A percentile compares a stretch with the other conserved stretches of the same genome.
These are phyloP conservation scores for Lentithecium fluviatile DNA, from an alignment of 495 filamentous ascomycete genomes.

Conservation along the genomic window DNA sequence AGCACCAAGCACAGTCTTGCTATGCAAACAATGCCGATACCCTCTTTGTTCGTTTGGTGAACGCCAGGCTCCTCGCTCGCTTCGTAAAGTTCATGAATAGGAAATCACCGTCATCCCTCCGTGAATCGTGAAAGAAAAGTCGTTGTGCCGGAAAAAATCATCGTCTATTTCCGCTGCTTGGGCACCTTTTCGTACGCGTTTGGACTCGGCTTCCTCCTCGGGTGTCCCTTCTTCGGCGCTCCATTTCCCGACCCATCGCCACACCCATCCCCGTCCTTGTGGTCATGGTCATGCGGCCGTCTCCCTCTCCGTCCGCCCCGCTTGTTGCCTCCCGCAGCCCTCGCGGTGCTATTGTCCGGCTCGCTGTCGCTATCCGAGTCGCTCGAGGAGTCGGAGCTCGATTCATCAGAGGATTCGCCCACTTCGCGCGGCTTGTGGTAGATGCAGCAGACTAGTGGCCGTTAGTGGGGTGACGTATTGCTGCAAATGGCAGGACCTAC, in stretches of 20 bases:
- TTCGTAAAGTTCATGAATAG: background rate
- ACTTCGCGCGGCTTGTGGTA: conserved; percentile 83
- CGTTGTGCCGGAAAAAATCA: background rate
- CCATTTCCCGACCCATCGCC: conserved; percentile 46
- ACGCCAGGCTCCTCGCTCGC: background rate
- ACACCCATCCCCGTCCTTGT: conserved; percentile 42
- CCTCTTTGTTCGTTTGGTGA: background rate
- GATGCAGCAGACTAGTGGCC: conserved; percentile 83
- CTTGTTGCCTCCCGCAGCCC: conserved; percentile 3
- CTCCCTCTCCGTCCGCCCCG: conserved; percentile 25
- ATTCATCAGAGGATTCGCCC: conserved; percentile 82
- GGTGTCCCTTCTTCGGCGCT: conserved; percentile 38
- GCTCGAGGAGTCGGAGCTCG: conserved; percentile 48
- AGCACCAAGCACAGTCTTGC: conserved; percentile 1
- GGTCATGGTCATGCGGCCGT: conserved; percentile 38
- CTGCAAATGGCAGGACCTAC: conserved; percentile 45
- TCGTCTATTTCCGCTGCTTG: conserved; percentile 42
- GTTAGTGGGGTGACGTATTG: conserved; percentile 6
- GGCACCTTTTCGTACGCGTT: conserved; percentile 97
- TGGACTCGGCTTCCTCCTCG: conserved; percentile 64
- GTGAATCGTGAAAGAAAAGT: background rate
- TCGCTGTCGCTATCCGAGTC: conserved; percentile 56
- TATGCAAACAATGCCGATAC: background rate
- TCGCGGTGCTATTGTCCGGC: background rate
- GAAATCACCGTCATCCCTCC: background rate